phyloP scores from a whole-genome alignment of 257 asterid species.

The Solanum gracilifrons region DNA sequence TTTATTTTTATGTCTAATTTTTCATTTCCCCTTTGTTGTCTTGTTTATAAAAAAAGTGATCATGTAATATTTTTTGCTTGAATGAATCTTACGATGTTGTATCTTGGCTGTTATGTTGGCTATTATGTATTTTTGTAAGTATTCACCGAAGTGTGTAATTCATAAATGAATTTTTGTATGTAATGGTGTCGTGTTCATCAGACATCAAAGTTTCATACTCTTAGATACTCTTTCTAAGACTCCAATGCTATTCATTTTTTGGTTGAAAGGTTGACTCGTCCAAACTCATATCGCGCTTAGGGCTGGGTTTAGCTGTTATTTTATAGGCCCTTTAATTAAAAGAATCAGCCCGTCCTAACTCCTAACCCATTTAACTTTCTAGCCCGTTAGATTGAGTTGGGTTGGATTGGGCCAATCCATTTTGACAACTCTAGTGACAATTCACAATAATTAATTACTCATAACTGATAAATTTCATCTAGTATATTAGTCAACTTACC shows the following conservation, averaged over 20 bases:
- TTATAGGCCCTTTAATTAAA: not conserved
- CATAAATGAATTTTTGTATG: not conserved
- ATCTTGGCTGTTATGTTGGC: not conserved
- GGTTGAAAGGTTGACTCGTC: accelerated
- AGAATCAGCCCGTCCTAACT: not conserved
- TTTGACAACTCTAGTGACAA: not conserved
- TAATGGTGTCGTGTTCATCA: not conserved
- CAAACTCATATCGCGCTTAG: not conserved
- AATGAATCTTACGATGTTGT: not conserved
- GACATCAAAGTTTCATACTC: not conserved
- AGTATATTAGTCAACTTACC: not conserved
- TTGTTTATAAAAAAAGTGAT: not conserved
- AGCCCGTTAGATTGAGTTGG: too few species aligned
- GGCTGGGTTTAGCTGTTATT: not conserved
- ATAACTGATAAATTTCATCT: not conserved
- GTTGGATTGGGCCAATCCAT: accelerated
- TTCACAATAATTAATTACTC: not conserved
- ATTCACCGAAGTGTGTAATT: not conserved
- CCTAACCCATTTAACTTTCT: not conserved
- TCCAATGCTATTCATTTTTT: not conserved
- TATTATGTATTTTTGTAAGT: not conserved
- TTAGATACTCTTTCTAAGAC: not conserved
- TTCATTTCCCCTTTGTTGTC: not conserved
- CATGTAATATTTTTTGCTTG: not conserved
- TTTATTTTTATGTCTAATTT: not conserved